Evolutionary conservation across 208 protist species (phyloP).

Genomic region (Leishmania gerbilli): DNA sequence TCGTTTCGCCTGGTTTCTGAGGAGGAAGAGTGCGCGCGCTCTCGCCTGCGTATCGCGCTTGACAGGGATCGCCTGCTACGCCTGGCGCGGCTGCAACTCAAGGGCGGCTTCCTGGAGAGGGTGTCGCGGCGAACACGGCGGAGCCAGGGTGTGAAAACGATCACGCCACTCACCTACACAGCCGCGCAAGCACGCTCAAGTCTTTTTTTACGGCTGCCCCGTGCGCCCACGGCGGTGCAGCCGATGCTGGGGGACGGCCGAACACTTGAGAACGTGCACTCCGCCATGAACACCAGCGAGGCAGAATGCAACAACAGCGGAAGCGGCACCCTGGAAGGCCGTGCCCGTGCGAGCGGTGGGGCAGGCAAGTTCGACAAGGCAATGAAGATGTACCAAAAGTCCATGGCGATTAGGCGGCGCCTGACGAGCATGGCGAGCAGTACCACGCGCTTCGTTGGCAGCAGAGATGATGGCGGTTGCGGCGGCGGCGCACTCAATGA

Average conservation of each 20-base stretch:
- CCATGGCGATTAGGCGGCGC: slow-evolving; percentile 17
- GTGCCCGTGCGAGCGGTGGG: neutral
- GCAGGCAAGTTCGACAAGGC: slow-evolving; percentile 20
- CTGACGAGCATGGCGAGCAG: slow-evolving; percentile 3
- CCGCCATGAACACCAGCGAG: neutral
- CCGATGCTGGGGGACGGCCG: neutral
- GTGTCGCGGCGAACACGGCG: neutral
- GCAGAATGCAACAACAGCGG: neutral
- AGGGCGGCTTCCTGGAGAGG: neutral
- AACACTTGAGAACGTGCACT: neutral
- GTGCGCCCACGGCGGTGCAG: neutral
- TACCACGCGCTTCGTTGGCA: neutral
- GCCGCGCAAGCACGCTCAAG: neutral
- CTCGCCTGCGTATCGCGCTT: neutral
- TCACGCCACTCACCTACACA: neutral
- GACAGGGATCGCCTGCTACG: neutral
- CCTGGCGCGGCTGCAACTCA: neutral
- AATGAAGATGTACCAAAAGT: slow-evolving; percentile 24
- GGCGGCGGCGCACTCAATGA: neutral
- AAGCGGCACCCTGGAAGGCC: neutral
- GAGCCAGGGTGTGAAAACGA: neutral
- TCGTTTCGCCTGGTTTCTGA: neutral
- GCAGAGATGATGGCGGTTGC: neutral
- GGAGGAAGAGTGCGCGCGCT: too few relatives aligned
- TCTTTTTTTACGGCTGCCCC: neutral